These are phyloP conservation scores for Xylaria arbuscula DNA, from an alignment of 2,329 filamentous ascomycete genomes.

Conservation along the genomic window DNA sequence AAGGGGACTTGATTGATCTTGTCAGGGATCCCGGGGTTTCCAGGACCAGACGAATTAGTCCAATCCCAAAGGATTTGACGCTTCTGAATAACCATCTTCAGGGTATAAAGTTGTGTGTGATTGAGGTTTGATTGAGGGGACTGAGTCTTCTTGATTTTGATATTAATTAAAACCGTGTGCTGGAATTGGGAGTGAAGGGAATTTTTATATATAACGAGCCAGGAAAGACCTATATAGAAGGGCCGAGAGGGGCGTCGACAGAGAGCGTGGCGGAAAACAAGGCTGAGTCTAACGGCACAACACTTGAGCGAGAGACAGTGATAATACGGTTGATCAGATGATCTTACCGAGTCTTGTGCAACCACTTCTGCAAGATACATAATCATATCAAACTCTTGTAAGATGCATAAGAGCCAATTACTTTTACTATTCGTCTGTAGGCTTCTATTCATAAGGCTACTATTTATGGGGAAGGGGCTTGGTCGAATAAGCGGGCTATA, in stretches of 20 bases:
- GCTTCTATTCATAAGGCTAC: not conserved
- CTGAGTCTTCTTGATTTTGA: not conserved
- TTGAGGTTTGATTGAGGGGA: not conserved
- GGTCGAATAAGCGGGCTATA: slow-evolving; percentile 14
- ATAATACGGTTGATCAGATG: slow-evolving; percentile 10
- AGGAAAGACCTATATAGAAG: not conserved
- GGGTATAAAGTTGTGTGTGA: not conserved
- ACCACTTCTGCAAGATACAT: not conserved
- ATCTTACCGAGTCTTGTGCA: not conserved
- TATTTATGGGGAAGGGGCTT: slow-evolving; percentile 19
- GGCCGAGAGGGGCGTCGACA: not conserved
- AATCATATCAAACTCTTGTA: not conserved
- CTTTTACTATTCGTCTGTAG: too few species aligned
- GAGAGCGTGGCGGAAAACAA: slow-evolving; percentile 1
- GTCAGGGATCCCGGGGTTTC: slow-evolving; percentile 47
- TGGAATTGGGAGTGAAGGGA: not conserved
- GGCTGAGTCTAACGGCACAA: not conserved
- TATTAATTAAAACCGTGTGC: not conserved
- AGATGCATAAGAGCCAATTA: not conserved
- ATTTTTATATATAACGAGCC: slow-evolving; percentile 12
- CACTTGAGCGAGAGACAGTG: too few species aligned
- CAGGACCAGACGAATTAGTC: slow-evolving; percentile 51
- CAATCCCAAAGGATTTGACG: slow-evolving; percentile 58
- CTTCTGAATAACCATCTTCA: slow-evolving; percentile 50
- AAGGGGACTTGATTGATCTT: slow-evolving; percentile 53